phyloP scores from a whole-genome alignment of 371 early-diverging fungal genomes.

The Mortierella sp. region DNA sequence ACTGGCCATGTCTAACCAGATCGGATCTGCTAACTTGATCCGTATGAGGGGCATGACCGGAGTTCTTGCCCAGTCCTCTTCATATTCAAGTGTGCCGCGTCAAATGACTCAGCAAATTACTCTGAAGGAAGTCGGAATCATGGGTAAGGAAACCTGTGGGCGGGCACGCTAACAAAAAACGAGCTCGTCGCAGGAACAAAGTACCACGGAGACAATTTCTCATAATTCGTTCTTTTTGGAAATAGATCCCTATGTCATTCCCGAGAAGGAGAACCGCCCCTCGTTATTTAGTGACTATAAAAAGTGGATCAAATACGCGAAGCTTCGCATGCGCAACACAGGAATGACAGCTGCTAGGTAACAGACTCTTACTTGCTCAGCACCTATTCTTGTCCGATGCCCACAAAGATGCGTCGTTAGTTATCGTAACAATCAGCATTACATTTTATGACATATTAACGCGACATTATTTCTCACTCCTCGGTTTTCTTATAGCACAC shows the following conservation, averaged over 20 bases:
- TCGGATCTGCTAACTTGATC: slow-evolving; percentile 23
- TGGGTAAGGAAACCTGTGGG: too few species aligned
- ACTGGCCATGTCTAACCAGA: slow-evolving; percentile 23
- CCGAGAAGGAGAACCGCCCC: slow-evolving; percentile 50
- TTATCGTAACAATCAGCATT: too few species aligned
- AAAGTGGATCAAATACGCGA: slow-evolving; percentile 49
- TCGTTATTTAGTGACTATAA: slow-evolving; percentile 44
- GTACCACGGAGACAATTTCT: too few species aligned
- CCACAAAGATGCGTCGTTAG: too few species aligned
- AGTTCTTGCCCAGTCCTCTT: slow-evolving; percentile 31
- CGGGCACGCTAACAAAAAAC: too few species aligned
- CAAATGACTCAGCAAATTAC: slow-evolving; percentile 41
- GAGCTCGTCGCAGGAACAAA: too few species aligned
- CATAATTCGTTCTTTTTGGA: background rate
- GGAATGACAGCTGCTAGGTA: slow-evolving; percentile 56
- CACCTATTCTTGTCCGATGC: background rate
- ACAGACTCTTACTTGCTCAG: background rate
- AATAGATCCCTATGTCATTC: slow-evolving; percentile 50
- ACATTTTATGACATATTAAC: too few species aligned
- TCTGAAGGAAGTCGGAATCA: slow-evolving; percentile 45
- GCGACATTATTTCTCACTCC: too few species aligned
- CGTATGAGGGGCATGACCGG: slow-evolving; percentile 34
- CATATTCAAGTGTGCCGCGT: slow-evolving; percentile 48
- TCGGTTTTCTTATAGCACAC: too few species aligned
- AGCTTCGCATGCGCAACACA: slow-evolving; percentile 51